Conservation (phyloP, 2,329 filamentous ascomycete genomes). For the Clarireedia homoeocarpa region DNA sequence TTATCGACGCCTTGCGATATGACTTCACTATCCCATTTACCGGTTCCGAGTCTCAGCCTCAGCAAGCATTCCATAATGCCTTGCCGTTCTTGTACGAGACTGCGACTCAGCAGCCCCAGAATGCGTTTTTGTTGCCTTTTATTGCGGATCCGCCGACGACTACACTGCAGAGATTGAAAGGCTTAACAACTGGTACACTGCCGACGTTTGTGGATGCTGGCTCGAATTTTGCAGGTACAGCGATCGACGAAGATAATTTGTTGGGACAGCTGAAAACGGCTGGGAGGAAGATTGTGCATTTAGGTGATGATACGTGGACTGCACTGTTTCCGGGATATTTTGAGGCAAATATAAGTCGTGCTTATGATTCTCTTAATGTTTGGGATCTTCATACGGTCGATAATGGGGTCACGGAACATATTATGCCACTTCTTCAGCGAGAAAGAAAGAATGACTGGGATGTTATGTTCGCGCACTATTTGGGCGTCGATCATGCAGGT, state of each 20-base stretch:
- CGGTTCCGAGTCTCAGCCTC: slow-evolving; percentile 32
- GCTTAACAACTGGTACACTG: slow-evolving; percentile 86
- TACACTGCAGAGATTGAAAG: slow-evolving; percentile 86
- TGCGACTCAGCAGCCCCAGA: slow-evolving; percentile 62
- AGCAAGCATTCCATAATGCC: slow-evolving; percentile 69
- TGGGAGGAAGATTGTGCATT: slow-evolving; percentile 75
- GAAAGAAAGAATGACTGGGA: slow-evolving; percentile 71
- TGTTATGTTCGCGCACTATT: slow-evolving; percentile 85
- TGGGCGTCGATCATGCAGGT: slow-evolving; percentile 94
- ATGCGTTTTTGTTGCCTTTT: slow-evolving; percentile 87
- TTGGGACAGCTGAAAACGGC: slow-evolving; percentile 55
- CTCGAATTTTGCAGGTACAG: slow-evolving; percentile 90
- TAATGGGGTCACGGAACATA: slow-evolving; percentile 85
- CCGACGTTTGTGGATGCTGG: slow-evolving; percentile 92
- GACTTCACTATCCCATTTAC: slow-evolving; percentile 83
- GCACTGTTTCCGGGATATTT: slow-evolving; percentile 92
- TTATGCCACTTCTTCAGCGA: slow-evolving; percentile 70
- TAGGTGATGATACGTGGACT: slow-evolving; percentile 98
- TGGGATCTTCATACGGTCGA: slow-evolving; percentile 97
- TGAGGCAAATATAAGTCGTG: slow-evolving; percentile 71
- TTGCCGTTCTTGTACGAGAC: slow-evolving; percentile 83
- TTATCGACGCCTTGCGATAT: slow-evolving; percentile 91
- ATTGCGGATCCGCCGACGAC: slow-evolving; percentile 95
- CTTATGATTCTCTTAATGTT: slow-evolving; percentile 97
- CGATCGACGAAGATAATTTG: slow-evolving; percentile 87